Evolutionary conservation across 1,284 basidiomycete genomes (phyloP).

Genomic region (Pascua guehoae): DNA sequence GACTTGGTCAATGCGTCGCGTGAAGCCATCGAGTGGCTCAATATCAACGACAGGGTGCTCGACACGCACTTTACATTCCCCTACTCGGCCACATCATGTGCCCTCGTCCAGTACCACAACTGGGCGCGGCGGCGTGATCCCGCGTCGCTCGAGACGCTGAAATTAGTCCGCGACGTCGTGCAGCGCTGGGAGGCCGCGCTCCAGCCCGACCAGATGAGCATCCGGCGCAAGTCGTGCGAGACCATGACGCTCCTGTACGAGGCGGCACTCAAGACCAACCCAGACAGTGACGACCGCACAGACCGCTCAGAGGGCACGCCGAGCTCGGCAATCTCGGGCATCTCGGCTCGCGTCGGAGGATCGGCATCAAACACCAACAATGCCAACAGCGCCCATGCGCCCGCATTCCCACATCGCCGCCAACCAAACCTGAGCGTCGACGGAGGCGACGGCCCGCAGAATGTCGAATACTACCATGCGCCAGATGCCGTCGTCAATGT

Average conservation of each 20-base stretch:
- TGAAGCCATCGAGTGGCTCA: slow-evolving; percentile 84
- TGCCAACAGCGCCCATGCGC: background rate
- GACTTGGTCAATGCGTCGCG: slow-evolving; percentile 67
- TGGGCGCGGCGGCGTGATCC: slow-evolving; percentile 78
- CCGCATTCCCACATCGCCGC: slow-evolving; percentile 1
- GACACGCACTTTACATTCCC: slow-evolving; percentile 82
- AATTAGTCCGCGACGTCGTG: slow-evolving; percentile 74
- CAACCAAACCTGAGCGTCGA: slow-evolving; percentile 1
- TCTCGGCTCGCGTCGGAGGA: slow-evolving; percentile 42
- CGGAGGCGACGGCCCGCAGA: slow-evolving; percentile 9
- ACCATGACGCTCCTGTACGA: slow-evolving; percentile 89
- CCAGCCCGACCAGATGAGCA: slow-evolving; percentile 75
- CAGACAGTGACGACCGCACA: slow-evolving; percentile 28
- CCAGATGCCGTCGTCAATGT: slow-evolving; percentile 4
- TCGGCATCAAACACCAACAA: background rate
- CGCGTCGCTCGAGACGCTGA: slow-evolving; percentile 68
- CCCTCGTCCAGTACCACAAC: slow-evolving; percentile 61
- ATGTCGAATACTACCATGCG: slow-evolving; percentile 9
- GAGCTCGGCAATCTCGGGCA: slow-evolving; percentile 57
- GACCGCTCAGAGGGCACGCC: slow-evolving; percentile 48
- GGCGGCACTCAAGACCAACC: slow-evolving; percentile 68
- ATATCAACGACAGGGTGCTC: slow-evolving; percentile 71
- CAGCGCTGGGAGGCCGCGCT: slow-evolving; percentile 69
- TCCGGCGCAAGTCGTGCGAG: slow-evolving; percentile 72
- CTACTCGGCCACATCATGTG: slow-evolving; percentile 85